A percentile compares a stretch with the other conserved stretches of the same genome.
Evolutionary conservation across 2,329 filamentous ascomycete species (phyloP).

Genomic region (Blumeria hordei): DNA sequence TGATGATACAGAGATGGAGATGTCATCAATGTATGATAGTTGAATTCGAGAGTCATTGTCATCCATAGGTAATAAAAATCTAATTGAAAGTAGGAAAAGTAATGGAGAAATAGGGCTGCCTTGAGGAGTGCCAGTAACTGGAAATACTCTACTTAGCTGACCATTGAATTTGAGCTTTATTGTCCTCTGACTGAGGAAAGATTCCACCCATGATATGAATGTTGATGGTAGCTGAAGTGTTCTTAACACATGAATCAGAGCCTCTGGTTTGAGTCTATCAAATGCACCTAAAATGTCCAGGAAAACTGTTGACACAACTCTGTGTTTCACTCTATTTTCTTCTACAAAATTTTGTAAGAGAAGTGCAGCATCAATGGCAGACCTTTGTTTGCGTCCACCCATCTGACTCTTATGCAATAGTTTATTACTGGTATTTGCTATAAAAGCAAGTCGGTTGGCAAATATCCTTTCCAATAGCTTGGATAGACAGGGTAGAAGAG

Average conservation of each 20-base stretch:
- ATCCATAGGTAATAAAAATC: not conserved
- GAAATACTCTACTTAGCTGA: not conserved
- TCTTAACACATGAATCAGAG: not conserved
- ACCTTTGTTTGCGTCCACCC: not conserved
- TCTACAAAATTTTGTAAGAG: not conserved
- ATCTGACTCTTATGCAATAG: not conserved
- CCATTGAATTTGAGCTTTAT: not conserved
- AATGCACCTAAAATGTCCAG: not conserved
- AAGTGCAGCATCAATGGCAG: not conserved
- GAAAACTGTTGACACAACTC: not conserved
- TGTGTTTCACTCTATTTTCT: not conserved
- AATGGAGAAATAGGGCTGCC: not conserved
- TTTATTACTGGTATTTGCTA: not conserved
- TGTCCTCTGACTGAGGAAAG: not conserved
- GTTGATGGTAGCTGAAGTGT: not conserved
- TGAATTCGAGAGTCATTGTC: not conserved
- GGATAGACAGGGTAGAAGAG: not conserved
- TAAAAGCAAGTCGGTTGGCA: not conserved
- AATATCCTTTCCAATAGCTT: not conserved
- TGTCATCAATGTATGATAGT: not conserved
- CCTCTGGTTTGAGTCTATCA: not conserved
- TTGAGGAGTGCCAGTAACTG: not conserved
- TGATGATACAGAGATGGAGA: not conserved
- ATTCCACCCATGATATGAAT: not conserved
- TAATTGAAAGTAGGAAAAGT: not conserved